phyloP scores from a whole-genome alignment of 2,329 filamentous ascomycete genomes.

The Albophoma yamanashiensis region DNA sequence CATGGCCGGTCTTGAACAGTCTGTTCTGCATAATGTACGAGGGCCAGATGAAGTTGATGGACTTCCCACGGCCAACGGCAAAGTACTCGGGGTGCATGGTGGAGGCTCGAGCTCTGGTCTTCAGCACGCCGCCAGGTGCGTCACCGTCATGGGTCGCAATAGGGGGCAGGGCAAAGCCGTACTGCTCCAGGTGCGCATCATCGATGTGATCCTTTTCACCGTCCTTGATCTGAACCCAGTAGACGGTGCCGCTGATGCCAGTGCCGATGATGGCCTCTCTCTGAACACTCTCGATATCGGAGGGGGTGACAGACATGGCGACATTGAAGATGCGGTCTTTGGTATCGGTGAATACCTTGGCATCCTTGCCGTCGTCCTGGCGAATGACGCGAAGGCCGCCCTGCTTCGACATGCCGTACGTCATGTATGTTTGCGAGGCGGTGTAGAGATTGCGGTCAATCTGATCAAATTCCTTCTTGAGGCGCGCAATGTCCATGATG shows the following conservation, averaged over 20 bases:
- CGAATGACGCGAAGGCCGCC: constrained; percentile 88
- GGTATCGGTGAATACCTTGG: constrained; percentile 82
- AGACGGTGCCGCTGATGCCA: constrained; percentile 90
- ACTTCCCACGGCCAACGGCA: constrained; percentile 89
- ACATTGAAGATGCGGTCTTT: constrained; percentile 95
- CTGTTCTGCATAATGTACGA: constrained; percentile 52
- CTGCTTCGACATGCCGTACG: constrained; percentile 88
- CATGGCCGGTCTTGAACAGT: constrained; percentile 52
- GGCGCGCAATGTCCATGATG: constrained; percentile 82
- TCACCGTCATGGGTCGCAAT: constrained; percentile 81
- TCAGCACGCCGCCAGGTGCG: constrained; percentile 81
- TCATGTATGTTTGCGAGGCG: constrained; percentile 82
- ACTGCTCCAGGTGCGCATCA: constrained; percentile 67
- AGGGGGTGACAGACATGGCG: constrained; percentile 60
- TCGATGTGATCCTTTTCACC: constrained; percentile 71
- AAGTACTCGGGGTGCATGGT: constrained; percentile 88
- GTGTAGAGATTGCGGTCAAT: constrained; percentile 88
- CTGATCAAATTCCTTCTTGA: constrained; percentile 98
- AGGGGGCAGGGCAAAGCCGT: constrained; percentile 83
- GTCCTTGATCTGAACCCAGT: constrained; percentile 78
- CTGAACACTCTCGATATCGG: constrained; percentile 43
- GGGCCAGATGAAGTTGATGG: constrained; percentile 80
- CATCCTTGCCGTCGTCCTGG: constrained; percentile 85
- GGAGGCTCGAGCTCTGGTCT: constrained; percentile 88
- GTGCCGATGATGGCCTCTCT: constrained; percentile 84